Evolutionary conservation across 768 basidiomycete species (phyloP).

Genomic region (Cystofilobasidium macerans): DNA sequence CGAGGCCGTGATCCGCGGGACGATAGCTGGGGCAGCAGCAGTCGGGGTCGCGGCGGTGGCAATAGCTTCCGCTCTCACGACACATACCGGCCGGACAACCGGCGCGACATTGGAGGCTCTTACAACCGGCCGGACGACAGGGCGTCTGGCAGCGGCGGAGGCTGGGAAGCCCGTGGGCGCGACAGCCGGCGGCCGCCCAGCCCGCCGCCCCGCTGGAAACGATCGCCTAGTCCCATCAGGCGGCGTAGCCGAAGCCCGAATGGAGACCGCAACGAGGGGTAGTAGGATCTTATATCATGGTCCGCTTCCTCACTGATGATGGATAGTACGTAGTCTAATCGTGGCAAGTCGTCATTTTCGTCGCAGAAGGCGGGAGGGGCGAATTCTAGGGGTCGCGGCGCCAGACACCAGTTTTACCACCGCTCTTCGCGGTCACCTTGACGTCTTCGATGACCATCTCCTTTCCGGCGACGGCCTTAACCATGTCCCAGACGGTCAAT

Average conservation of each 20-base stretch:
- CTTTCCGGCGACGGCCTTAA: constrained; percentile 77
- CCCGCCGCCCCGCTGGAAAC: background rate
- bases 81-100: background rate
- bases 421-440: constrained; percentile 55
- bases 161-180: background rate
- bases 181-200: background rate
- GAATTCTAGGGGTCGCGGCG: constrained; percentile 9
- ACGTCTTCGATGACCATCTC: constrained; percentile 69
- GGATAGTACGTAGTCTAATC: too few species aligned
- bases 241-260: background rate
- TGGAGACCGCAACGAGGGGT: background rate
- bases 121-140: too few species aligned
- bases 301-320: too few species aligned
- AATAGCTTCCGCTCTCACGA: background rate
- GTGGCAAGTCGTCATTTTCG: too few species aligned
- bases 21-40: too few species aligned
- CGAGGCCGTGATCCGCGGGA: too few species aligned
- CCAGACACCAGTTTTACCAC: constrained; percentile 67
- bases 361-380: too few species aligned
- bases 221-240: background rate
- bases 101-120: too few species aligned
- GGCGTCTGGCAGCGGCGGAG: background rate
- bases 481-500: constrained; percentile 85
- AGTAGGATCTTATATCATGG: background rate
- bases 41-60: too few species aligned